Evolutionary conservation across 495 filamentous ascomycete genomes (phyloP).

Genomic region (Annulohypoxylon nitens): DNA sequence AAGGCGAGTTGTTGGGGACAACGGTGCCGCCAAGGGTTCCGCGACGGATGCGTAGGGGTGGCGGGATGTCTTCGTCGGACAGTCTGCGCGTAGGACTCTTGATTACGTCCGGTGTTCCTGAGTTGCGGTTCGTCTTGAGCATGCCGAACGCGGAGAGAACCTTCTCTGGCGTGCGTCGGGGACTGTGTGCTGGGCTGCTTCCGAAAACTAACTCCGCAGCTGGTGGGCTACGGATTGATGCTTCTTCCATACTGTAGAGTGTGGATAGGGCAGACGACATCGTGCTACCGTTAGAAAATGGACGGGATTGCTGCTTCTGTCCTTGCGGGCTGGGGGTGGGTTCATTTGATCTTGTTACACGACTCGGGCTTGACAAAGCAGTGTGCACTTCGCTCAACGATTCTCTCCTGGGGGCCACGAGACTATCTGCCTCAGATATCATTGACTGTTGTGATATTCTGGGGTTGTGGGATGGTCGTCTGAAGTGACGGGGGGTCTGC

Average conservation of each 20-base stretch:
- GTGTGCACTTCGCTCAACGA: constrained; percentile 44
- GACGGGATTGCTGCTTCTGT: constrained; percentile 16
- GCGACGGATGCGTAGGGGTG: constrained; percentile 32
- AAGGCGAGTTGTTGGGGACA: background rate
- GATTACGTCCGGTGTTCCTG: background rate
- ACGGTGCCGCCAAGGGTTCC: constrained; percentile 33
- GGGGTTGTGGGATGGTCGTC: constrained; percentile 45
- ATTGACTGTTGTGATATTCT: constrained; percentile 52
- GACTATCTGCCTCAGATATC: constrained; percentile 54
- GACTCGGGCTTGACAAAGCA: constrained; percentile 45
- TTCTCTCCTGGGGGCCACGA: constrained; percentile 30
- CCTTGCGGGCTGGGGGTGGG: constrained; percentile 35
- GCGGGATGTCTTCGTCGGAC: constrained; percentile 22
- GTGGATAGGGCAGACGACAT: constrained; percentile 60
- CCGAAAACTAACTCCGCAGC: constrained; percentile 11
- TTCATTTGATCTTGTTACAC: constrained; percentile 24
- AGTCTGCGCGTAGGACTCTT: constrained; percentile 22
- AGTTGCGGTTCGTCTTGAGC: constrained; percentile 12
- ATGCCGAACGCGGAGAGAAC: constrained; percentile 29
- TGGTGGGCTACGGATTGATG: constrained; percentile 38
- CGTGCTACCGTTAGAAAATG: constrained; percentile 52
- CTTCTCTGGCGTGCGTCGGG: constrained; percentile 10
- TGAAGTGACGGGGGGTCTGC: constrained; percentile 36
- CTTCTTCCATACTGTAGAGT: constrained; percentile 60
- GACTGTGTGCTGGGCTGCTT: background rate